Conservation (phyloP, 768 basidiomycete species). For the Pleurotus platypus region DNA sequence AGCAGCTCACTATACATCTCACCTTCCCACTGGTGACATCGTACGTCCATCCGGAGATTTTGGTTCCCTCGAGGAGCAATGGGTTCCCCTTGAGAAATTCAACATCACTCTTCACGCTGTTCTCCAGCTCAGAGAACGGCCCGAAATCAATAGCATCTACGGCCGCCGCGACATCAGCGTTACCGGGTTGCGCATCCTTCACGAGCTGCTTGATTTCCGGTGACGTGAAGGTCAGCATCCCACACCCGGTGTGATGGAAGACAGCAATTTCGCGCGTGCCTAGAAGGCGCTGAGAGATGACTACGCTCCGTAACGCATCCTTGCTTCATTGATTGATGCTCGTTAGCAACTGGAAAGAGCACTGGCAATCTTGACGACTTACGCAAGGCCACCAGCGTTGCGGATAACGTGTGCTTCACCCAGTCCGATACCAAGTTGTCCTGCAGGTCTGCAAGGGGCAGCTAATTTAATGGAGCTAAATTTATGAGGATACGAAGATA, state of each 20-base stretch:
- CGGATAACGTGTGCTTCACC: conserved; percentile 56
- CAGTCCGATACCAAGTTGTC: conserved; percentile 40
- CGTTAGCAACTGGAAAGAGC: neutral
- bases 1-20: neutral
- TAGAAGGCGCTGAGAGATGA: conserved; percentile 71
- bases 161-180: conserved; percentile 21
- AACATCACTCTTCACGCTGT: conserved; percentile 50
- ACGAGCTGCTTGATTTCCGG: conserved; percentile 46
- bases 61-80: conserved; percentile 48
- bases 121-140: neutral
- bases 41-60: conserved; percentile 65
- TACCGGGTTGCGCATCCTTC: conserved; percentile 38
- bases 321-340: conserved; percentile 30
- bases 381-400: conserved; percentile 29
- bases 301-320: conserved; percentile 62
- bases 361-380: neutral
- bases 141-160: conserved; percentile 16
- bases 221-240: conserved; percentile 64
- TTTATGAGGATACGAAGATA: no score
- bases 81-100: conserved; percentile 52
- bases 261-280: conserved; percentile 67
- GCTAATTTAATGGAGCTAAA: no score
- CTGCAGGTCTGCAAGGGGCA: conserved; percentile 28
- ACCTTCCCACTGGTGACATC: conserved; percentile 32
- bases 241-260: conserved; percentile 71